phyloP scores from a whole-genome alignment of 2,329 filamentous ascomycete genomes.

The Fusarium odoratissimum region DNA sequence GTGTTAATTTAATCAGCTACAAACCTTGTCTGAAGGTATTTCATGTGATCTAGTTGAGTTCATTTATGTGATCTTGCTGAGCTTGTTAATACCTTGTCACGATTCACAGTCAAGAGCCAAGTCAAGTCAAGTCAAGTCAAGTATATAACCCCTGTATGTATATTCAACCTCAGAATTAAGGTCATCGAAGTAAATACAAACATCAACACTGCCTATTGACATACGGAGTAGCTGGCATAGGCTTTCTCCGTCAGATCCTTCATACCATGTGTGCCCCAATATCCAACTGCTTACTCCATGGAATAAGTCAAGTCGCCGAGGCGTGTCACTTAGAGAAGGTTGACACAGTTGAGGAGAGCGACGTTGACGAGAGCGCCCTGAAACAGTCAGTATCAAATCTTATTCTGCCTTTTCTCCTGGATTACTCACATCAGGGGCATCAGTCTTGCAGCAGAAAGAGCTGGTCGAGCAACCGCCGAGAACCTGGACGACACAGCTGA shows the following conservation, averaged over 20 bases:
- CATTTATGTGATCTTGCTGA: neutral
- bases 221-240: conserved; percentile 1
- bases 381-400: fast-evolving
- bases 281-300: neutral
- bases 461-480: neutral
- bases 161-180: neutral
- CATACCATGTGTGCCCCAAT: neutral
- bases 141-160: neutral
- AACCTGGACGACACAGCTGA: conserved; percentile 13
- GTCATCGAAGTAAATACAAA: conserved; percentile 3
- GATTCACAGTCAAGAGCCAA: neutral
- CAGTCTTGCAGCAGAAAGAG: conserved; percentile 1
- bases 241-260: conserved; percentile 4
- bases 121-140: neutral
- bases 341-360: conserved; percentile 18
- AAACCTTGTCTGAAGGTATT: fast-evolving
- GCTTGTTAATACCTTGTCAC: neutral
- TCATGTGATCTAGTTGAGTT: neutral
- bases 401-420: fast-evolving
- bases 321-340: neutral
- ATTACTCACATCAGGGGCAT: conserved; percentile 1
- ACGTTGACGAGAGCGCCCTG: conserved; percentile 19
- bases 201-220: neutral
- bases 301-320: neutral
- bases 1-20: neutral